A percentile compares a stretch with the other conserved stretches of the same genome.
These are phyloP conservation scores for Agaricus sinodeliciosus DNA, from an alignment of 768 basidiomycete species.

Conservation along the genomic window DNA sequence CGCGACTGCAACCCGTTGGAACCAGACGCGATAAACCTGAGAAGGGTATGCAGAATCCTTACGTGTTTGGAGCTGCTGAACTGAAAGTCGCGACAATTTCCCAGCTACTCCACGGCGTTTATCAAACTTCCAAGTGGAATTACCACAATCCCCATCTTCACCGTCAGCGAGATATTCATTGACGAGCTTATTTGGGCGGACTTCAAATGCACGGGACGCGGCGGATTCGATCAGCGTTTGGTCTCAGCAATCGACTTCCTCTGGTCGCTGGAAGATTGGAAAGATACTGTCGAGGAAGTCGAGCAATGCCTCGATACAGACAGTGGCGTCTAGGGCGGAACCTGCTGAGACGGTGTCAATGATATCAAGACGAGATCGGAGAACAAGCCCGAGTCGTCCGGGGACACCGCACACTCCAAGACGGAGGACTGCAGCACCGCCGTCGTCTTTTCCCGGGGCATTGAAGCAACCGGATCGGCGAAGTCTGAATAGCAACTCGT, in stretches of 20 bases:
- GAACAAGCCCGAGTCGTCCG: conserved; percentile 38
- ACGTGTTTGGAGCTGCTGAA: background rate
- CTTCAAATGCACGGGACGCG: conserved; percentile 29
- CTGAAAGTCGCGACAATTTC: background rate
- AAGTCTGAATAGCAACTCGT: conserved; percentile 25
- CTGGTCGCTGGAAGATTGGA: conserved; percentile 32
- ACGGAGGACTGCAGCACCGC: conserved; percentile 38
- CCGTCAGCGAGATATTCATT: conserved; percentile 42
- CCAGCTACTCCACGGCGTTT: conserved; percentile 28
- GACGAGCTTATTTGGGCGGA: conserved; percentile 41
- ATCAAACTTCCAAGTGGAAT: conserved; percentile 34
- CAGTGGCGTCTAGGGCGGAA: conserved; percentile 28
- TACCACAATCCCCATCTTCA: conserved; percentile 45
- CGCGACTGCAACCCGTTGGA: conserved; percentile 20
- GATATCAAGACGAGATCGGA: conserved; percentile 32
- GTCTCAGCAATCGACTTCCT: conserved; percentile 29
- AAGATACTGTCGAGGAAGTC: conserved; percentile 40
- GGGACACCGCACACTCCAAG: conserved; percentile 42
- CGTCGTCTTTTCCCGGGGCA: conserved; percentile 48
- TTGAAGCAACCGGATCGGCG: conserved; percentile 30
- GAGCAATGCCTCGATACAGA: conserved; percentile 41
- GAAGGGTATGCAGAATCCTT: conserved; percentile 24
- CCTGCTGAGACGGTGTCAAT: conserved; percentile 36
- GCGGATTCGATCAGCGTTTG: conserved; percentile 44
- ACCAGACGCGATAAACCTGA: conserved; percentile 16